Conservation (phyloP, 441 rosid genomes). For the Manihot esculenta region DNA sequence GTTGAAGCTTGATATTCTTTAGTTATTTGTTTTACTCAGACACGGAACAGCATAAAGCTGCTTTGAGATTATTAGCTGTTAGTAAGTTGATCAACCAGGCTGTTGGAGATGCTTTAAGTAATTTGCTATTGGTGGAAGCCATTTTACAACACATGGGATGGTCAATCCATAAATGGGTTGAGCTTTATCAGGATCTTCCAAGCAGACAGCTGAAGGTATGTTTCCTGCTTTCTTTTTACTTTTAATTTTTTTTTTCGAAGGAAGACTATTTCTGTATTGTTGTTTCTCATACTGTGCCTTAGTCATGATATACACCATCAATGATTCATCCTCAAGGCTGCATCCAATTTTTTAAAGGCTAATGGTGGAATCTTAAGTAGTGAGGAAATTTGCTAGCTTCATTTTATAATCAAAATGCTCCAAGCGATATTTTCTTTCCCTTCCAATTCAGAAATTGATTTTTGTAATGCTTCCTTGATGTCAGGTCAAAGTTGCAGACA, state of each 20-base stretch:
- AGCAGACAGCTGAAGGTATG: conserved; percentile 85
- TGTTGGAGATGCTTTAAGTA: conserved; percentile 92
- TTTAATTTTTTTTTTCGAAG: not conserved
- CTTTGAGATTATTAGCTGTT: conserved; percentile 68
- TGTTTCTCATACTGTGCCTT: not conserved
- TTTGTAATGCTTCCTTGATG: conserved; percentile 3
- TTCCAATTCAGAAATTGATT: conserved; percentile 2
- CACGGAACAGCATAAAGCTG: conserved; percentile 74
- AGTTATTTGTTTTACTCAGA: conserved; percentile 36
- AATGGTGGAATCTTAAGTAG: conserved; percentile 2
- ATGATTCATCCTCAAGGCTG: too few species aligned
- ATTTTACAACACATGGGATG: conserved; percentile 73
- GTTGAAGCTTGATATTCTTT: conserved; percentile 5
- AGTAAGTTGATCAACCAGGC: conserved; percentile 94
- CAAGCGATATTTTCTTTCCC: not conserved
- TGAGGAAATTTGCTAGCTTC: not conserved
- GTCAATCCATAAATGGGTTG: conserved; percentile 79
- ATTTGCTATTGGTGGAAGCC: conserved; percentile 83
- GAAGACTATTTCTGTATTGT: not conserved
- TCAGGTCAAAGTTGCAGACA: conserved; percentile 83
- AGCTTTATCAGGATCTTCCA: conserved; percentile 81
- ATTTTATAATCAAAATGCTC: not conserved
- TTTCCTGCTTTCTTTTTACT: not conserved
- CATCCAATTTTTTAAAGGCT: conserved; percentile 4
- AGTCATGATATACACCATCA: conserved; percentile 1